Conservation (phyloP, 2,329 filamentous ascomycete species). For the Epichloe bromicola region DNA sequence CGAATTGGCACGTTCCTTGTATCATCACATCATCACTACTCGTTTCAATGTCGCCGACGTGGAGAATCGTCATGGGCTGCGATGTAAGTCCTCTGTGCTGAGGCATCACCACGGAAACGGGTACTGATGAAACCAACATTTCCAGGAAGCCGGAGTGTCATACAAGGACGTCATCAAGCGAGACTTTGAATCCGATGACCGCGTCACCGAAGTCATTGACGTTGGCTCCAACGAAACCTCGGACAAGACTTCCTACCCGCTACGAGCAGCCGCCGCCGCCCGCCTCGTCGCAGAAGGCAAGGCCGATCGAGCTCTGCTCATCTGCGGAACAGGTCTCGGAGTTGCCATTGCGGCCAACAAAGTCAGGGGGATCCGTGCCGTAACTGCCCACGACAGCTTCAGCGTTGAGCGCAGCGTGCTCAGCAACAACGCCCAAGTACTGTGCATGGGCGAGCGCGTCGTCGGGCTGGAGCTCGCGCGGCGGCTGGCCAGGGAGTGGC, state of each 20-base stretch:
- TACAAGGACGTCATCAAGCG: slow-evolving; percentile 72
- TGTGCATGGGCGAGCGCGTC: slow-evolving; percentile 77
- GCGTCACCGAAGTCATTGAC: slow-evolving; percentile 57
- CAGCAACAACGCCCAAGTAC: slow-evolving; percentile 76
- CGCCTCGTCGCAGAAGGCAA: slow-evolving; percentile 46
- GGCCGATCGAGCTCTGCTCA: slow-evolving; percentile 65
- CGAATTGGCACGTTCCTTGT: not conserved
- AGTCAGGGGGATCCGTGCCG: slow-evolving; percentile 75
- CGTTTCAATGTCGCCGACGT: slow-evolving; percentile 30
- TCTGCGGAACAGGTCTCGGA: slow-evolving; percentile 78
- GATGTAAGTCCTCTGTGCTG: slow-evolving; percentile 29
- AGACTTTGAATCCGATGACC: slow-evolving; percentile 53
- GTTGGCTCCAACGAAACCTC: slow-evolving; percentile 53
- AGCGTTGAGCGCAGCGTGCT: slow-evolving; percentile 67
- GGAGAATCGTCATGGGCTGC: slow-evolving; percentile 40
- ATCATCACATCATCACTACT: not conserved
- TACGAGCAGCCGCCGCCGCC: slow-evolving; percentile 62
- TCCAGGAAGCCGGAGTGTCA: slow-evolving; percentile 54
- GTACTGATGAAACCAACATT: not conserved
- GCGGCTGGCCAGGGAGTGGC: slow-evolving; percentile 70
- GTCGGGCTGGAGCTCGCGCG: slow-evolving; percentile 70
- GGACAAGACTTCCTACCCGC: slow-evolving; percentile 74
- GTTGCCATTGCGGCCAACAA: slow-evolving; percentile 88
- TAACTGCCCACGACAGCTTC: slow-evolving; percentile 80
- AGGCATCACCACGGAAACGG: not conserved